These are phyloP conservation scores for Penicillium expansum DNA, from an alignment of 2,329 filamentous ascomycete species.

Conservation along the genomic window DNA sequence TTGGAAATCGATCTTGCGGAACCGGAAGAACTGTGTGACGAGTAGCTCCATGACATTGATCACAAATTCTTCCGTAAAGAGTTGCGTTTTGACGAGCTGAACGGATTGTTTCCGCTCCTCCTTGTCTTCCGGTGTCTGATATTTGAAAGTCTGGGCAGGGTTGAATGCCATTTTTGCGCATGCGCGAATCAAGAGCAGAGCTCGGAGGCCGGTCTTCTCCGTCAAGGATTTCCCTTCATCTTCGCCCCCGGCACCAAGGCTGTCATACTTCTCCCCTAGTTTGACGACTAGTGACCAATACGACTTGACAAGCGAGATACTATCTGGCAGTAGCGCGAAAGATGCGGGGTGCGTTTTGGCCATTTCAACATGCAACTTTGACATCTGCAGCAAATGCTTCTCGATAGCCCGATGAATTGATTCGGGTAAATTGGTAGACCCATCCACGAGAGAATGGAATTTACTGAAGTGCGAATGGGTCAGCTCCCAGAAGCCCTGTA, in stretches of 20 bases:
- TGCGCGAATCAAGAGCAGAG: conserved; percentile 74
- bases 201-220: conserved; percentile 79
- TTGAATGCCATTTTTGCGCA: conserved; percentile 84
- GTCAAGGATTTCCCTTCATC: conserved; percentile 56
- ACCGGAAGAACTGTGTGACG: conserved; percentile 84
- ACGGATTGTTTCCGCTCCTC: conserved; percentile 71
- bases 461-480: conserved; percentile 75
- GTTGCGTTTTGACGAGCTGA: conserved; percentile 65
- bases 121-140: conserved; percentile 70
- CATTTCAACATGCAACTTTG: conserved; percentile 89
- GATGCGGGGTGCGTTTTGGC: conserved; percentile 73
- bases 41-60: conserved; percentile 78
- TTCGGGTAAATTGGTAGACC: conserved; percentile 54
- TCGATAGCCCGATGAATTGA: conserved; percentile 64
- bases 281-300: conserved; percentile 82
- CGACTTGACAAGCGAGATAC: conserved; percentile 69
- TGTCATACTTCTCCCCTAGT: conserved; percentile 67
- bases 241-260: conserved; percentile 46
- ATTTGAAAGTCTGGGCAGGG: conserved; percentile 78
- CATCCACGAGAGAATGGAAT: conserved; percentile 64
- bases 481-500: conserved; percentile 76
- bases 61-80: conserved; percentile 75
- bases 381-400: conserved; percentile 83
- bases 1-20: conserved; percentile 78
- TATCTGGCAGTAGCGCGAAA: conserved; percentile 78